Evolutionary conservation across 2,329 filamentous ascomycete species (phyloP).

Genomic region (Penicillium sp.): DNA sequence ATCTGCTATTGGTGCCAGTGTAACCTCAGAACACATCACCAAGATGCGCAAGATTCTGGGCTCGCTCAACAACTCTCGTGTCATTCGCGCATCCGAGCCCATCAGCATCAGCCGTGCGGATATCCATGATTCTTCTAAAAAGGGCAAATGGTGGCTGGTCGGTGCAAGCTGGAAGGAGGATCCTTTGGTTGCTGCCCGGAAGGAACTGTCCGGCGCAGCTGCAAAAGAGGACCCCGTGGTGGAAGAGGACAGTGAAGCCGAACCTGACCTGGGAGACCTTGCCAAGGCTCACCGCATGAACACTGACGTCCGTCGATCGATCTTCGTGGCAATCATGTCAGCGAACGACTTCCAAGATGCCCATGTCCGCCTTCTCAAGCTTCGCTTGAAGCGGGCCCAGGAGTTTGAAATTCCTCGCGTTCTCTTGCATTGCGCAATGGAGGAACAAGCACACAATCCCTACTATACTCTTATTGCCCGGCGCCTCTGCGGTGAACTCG

Average conservation of each 20-base stretch:
- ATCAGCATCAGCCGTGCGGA: slow-evolving; percentile 77
- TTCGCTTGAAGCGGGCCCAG: slow-evolving; percentile 80
- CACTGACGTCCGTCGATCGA: slow-evolving; percentile 78
- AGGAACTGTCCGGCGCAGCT: slow-evolving; percentile 27
- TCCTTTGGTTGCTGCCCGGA: slow-evolving; percentile 34
- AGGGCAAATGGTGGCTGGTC: slow-evolving; percentile 97
- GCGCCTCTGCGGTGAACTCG: slow-evolving; percentile 62
- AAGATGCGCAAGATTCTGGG: slow-evolving; percentile 87
- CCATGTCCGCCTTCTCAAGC: slow-evolving; percentile 70
- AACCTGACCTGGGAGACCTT: slow-evolving; percentile 65
- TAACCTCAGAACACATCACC: slow-evolving; percentile 75
- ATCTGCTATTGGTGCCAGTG: slow-evolving; percentile 63
- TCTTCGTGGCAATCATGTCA: slow-evolving; percentile 87
- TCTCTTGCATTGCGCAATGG: slow-evolving; percentile 77
- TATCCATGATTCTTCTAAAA: slow-evolving; percentile 75
- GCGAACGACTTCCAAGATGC: slow-evolving; percentile 81
- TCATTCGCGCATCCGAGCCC: slow-evolving; percentile 70
- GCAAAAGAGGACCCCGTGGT: slow-evolving; percentile 7
- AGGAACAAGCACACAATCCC: slow-evolving; percentile 80
- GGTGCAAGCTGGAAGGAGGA: slow-evolving; percentile 76
- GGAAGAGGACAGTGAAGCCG: slow-evolving; percentile 33
- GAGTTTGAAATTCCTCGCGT: slow-evolving; percentile 83
- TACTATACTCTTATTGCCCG: slow-evolving; percentile 86
- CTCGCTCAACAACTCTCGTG: slow-evolving; percentile 61
- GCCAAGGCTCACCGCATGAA: slow-evolving; percentile 80